These are phyloP conservation scores for Musa schizocarpa DNA, from an alignment of 176 grass and related monocot genomes.

Conservation along the genomic window DNA sequence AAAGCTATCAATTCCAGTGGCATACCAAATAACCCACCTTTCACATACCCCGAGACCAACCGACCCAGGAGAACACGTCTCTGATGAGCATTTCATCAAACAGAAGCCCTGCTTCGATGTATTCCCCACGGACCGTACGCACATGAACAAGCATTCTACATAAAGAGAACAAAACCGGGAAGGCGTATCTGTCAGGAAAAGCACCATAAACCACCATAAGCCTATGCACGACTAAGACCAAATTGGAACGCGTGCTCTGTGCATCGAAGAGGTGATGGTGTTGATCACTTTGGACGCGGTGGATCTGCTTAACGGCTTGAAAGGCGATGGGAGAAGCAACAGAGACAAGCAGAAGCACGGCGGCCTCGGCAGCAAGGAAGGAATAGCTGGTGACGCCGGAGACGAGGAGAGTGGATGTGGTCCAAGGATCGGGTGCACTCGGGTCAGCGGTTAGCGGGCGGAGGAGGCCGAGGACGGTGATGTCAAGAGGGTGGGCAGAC, in stretches of 20 bases:
- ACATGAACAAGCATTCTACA: slow-evolving; percentile 30
- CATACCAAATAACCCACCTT: slow-evolving; percentile 14
- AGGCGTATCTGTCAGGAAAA: slow-evolving; percentile 20
- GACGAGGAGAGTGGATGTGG: slow-evolving; percentile 16
- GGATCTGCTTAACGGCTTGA: slow-evolving; percentile 11
- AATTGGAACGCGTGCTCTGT: background rate
- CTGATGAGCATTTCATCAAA: slow-evolving; percentile 39
- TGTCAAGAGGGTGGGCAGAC: too few species aligned
- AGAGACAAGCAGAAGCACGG: slow-evolving; percentile 17
- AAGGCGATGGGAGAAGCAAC: slow-evolving; percentile 5
- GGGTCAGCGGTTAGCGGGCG: too few species aligned
- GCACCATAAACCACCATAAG: background rate
- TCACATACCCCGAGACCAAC: slow-evolving; percentile 19
- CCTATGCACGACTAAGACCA: slow-evolving; percentile 11
- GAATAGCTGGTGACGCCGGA: slow-evolving; percentile 17
- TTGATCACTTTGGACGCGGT: background rate
- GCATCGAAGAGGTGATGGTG: slow-evolving; percentile 23
- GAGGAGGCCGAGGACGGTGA: background rate
- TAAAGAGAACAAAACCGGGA: slow-evolving; percentile 7
- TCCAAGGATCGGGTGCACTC: background rate
- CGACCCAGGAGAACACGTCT: slow-evolving; percentile 35
- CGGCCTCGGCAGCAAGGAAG: slow-evolving; percentile 18
- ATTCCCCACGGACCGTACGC: slow-evolving; percentile 9
- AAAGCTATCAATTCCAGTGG: slow-evolving; percentile 13
- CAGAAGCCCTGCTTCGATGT: slow-evolving; percentile 16